Conservation (phyloP, 179 eudicot species). For the Corrigiola litoralis region DNA sequence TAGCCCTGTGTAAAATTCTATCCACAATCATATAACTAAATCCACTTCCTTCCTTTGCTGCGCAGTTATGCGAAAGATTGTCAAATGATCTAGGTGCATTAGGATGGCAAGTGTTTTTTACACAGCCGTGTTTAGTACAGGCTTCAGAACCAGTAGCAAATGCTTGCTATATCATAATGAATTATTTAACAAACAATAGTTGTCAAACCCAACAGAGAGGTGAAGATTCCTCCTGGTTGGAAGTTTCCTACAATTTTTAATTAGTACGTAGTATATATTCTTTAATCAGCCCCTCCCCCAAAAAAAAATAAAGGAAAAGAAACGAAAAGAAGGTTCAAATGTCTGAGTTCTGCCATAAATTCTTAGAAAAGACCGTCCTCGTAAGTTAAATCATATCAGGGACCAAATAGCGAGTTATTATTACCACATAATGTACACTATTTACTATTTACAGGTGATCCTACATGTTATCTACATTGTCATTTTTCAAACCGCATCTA, state of each 20-base stretch:
- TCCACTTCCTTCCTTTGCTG: not conserved
- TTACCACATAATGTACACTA: no score
- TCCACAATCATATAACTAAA: not conserved
- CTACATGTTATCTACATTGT: no score
- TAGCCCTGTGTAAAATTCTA: no score
- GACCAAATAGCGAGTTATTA: no score
- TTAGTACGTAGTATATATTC: slow-evolving; percentile 15
- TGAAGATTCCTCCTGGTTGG: not conserved
- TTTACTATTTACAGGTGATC: no score
- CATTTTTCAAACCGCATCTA: no score
- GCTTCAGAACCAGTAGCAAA: slow-evolving; percentile 23
- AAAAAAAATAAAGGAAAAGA: not conserved
- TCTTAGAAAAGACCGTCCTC: no score
- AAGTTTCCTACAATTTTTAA: slow-evolving; percentile 14
- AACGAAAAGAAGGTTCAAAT: slow-evolving; percentile 11
- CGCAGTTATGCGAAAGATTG: slow-evolving; percentile 78
- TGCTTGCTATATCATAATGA: slow-evolving; percentile 26
- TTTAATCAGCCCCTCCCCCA: not conserved
- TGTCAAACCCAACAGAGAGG: not conserved
- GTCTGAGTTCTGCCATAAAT: no score
- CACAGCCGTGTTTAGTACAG: slow-evolving; percentile 22
- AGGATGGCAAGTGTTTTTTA: slow-evolving; percentile 39
- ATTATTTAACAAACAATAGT: not conserved
- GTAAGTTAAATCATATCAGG: no score
- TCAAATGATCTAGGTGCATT: slow-evolving; percentile 66